Conservation (phyloP, 306 rosid species). For the Prunus salicina region DNA sequence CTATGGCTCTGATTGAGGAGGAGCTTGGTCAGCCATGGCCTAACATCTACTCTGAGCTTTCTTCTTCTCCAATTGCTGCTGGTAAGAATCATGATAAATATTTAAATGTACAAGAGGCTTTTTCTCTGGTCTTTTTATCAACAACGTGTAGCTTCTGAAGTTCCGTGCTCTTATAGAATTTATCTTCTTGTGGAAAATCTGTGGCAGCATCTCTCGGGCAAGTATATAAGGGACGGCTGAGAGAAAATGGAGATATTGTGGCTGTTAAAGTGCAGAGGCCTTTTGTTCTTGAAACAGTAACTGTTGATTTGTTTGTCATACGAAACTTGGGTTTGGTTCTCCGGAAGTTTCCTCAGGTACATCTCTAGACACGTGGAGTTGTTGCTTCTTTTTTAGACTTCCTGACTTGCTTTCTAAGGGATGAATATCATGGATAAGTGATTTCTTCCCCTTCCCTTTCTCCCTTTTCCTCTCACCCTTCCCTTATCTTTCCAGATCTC, state of each 20-base stretch:
- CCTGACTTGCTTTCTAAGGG: background rate
- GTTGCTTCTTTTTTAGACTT: constrained; percentile 10
- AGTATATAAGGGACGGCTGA: constrained; percentile 91
- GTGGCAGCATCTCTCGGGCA: constrained; percentile 96
- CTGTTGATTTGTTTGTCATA: constrained; percentile 77
- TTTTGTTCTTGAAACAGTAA: constrained; percentile 95
- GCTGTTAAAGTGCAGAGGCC: constrained; percentile 99
- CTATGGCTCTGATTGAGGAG: constrained; percentile 95
- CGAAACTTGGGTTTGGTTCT: constrained; percentile 89
- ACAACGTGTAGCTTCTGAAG: constrained; percentile 24
- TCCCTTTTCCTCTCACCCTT: constrained; percentile 17
- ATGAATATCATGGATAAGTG: constrained; percentile 17
- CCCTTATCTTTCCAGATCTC: constrained; percentile 56
- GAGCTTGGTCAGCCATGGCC: constrained; percentile 99
- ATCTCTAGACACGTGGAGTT: constrained; percentile 21
- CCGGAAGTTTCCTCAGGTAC: constrained; percentile 90
- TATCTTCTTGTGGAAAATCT: constrained; percentile 30
- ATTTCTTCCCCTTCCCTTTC: constrained; percentile 15
- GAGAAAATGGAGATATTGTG: constrained; percentile 90
- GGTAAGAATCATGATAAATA: constrained; percentile 56
- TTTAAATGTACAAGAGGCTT: constrained; percentile 25
- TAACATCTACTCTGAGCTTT: constrained; percentile 77
- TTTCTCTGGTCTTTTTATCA: constrained; percentile 3
- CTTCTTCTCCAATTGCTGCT: constrained; percentile 96
- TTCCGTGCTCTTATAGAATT: constrained; percentile 17